These are phyloP conservation scores for Heracleum sosnowskyi DNA, from an alignment of 129 eudicot genomes.

Conservation along the genomic window DNA sequence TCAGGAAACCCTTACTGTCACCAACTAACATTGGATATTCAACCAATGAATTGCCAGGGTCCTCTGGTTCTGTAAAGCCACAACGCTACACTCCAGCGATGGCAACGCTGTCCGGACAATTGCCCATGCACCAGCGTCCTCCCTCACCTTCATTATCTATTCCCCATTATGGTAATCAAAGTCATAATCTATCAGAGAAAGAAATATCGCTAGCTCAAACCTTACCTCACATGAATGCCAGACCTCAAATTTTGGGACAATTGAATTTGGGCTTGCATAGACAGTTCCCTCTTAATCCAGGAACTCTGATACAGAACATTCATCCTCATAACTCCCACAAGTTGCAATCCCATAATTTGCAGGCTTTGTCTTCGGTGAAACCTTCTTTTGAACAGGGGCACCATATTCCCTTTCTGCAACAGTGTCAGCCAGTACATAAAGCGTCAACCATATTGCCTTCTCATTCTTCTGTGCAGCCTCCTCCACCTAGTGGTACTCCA, in stretches of 20 bases:
- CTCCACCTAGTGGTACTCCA: constrained; percentile 23
- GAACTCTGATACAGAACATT: constrained; percentile 20
- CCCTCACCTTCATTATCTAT: too few species aligned
- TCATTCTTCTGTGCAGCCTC: constrained; percentile 19
- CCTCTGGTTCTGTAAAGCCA: constrained; percentile 22
- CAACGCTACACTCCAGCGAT: constrained; percentile 27
- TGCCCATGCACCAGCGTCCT: constrained; percentile 29
- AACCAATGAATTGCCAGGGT: constrained; percentile 22
- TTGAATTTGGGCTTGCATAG: constrained; percentile 10
- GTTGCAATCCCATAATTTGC: constrained; percentile 25
- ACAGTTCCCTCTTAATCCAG: constrained; percentile 33
- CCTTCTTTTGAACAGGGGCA: constrained; percentile 40
- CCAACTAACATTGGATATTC: constrained; percentile 22
- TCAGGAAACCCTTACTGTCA: constrained; percentile 34
- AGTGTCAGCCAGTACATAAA: constrained; percentile 28
- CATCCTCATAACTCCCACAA: constrained; percentile 24
- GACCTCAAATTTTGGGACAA: constrained; percentile 33
- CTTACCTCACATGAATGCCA: constrained; percentile 31
- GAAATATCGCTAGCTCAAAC: constrained; percentile 15
- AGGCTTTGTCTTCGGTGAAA: constrained; percentile 17
- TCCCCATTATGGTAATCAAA: too few species aligned
- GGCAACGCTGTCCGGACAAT: constrained; percentile 26
- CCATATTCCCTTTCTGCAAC: constrained; percentile 21
- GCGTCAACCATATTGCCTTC: constrained; percentile 2
- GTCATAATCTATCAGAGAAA: constrained; percentile 39